Evolutionary conservation across 371 early-diverging fungal genomes (phyloP).

Genomic region (Saksenaea vasiformis): DNA sequence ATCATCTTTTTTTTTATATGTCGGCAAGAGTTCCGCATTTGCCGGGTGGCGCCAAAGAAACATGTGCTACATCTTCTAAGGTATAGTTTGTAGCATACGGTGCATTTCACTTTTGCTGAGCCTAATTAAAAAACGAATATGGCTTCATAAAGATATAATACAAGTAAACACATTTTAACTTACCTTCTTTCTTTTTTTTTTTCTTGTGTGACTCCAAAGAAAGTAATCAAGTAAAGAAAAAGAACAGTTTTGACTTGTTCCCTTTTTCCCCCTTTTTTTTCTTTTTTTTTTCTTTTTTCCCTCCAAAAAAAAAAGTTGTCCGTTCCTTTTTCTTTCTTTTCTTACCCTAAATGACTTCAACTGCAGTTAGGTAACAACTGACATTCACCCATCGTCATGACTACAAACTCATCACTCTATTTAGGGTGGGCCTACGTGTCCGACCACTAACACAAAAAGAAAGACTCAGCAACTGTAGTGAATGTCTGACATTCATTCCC

Average conservation of each 20-base stretch:
- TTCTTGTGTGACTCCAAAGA: constrained; percentile 4
- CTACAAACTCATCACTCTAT: constrained; percentile 7
- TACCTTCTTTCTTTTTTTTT: background rate
- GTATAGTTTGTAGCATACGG: no score
- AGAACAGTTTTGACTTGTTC: constrained; percentile 9
- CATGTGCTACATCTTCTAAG: constrained; percentile 1
- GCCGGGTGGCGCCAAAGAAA: constrained; percentile 1
- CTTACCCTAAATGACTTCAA: constrained; percentile 13
- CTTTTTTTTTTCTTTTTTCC: constrained; percentile 5
- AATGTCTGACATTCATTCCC: constrained; percentile 67
- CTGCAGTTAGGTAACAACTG: constrained; percentile 15
- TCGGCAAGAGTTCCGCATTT: background rate
- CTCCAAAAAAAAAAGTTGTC: constrained; percentile 6
- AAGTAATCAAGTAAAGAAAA: constrained; percentile 24
- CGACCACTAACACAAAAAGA: constrained; percentile 80
- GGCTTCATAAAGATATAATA: background rate
- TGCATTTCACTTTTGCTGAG: background rate
- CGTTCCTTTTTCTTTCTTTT: constrained; percentile 6
- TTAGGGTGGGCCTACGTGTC: constrained; percentile 78
- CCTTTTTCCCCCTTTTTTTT: background rate
- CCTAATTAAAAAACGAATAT: background rate
- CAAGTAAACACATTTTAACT: background rate
- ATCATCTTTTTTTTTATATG: background rate
- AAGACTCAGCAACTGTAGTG: constrained; percentile 59
- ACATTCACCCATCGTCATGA: background rate